Base-by-base conservation (phyloP, 768 basidiomycete genomes). In the Boletus bicolor region DNA sequence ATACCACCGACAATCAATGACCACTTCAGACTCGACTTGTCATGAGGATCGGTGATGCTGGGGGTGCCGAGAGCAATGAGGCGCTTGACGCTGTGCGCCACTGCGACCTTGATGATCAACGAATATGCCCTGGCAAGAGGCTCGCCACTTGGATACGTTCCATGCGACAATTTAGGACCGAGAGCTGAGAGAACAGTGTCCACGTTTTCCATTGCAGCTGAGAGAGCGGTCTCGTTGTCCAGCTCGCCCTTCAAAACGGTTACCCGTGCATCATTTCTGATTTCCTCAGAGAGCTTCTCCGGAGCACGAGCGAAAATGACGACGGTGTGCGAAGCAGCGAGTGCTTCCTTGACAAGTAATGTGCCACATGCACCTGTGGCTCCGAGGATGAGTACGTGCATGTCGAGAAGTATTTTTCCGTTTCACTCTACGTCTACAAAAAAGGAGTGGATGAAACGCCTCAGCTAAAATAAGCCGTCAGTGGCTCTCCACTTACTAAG, bases 21-120 rank as follows among this genome's bases (percentile, higher is more conserved):
- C 59, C 63, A 64, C n/a, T 53, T 55, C 42, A 77, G 48, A 69
- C 77, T 84, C 61, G 72, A 79, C 57, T 79, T 79, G 71, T 90
- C 89, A 46, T 76, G 68, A 21, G 78, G 73, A 68, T 89, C 87
- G 43, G 71, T 72, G 59, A 85, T 85, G 41, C 86, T 86, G 4
- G 83, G 72, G 1, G 89, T 89, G 11, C 85, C 86, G 15, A 91
- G 81, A 26, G 78, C 76, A 48, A 91, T 78, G 61, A 90, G 76
- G 5, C 87, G 82, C 38, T 74, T 80, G 56, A 88, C 75, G 34
- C 70, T 63, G 36, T 77, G 73, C 34, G 74, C 68, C 53, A 75
- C 72, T 86, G 89, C 87, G 47, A 77, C 53, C 19, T 76, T 76
- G 60, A 91, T 75, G 61, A 91, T 65, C 38, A 70, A 60, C 17